These are phyloP conservation scores for Verticillium nubilum DNA, from an alignment of 2,329 filamentous ascomycete genomes.

Conservation along the genomic window DNA sequence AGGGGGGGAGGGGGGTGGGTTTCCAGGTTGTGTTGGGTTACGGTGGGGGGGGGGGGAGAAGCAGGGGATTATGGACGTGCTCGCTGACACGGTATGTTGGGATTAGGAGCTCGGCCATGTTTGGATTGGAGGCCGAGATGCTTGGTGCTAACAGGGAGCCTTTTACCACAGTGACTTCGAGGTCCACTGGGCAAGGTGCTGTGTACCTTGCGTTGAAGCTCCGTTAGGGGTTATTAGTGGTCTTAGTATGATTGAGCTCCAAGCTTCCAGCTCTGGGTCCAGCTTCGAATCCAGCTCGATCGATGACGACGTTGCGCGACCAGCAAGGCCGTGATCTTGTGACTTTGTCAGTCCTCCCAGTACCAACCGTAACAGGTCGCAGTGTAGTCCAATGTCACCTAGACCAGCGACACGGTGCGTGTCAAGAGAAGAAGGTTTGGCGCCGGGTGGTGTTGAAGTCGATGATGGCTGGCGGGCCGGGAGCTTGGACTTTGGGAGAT, in stretches of 20 bases:
- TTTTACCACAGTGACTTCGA: neutral
- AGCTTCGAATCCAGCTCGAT: neutral
- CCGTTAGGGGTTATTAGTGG: no score
- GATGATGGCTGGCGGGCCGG: neutral
- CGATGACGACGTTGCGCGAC: neutral
- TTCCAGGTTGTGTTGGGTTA: neutral
- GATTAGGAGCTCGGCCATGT: neutral
- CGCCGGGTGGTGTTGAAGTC: neutral
- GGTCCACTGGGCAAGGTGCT: neutral
- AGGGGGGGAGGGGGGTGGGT: neutral
- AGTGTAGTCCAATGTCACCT: neutral
- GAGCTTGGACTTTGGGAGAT: neutral
- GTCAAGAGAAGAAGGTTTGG: neutral
- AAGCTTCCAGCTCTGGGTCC: neutral
- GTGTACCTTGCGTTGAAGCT: no score
- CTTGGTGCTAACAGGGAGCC: neutral
- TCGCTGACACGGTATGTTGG: neutral
- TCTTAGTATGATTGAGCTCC: no score
- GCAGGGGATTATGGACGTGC: neutral
- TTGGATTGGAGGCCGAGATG: neutral
- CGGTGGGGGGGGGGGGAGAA: neutral
- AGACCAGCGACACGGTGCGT: neutral
- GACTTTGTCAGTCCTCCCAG: neutral
- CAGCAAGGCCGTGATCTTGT: neutral
- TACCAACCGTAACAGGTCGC: neutral